Base-by-base conservation (phyloP, 164 flowering plant genomes). In the Warburgia ugandensis region DNA sequence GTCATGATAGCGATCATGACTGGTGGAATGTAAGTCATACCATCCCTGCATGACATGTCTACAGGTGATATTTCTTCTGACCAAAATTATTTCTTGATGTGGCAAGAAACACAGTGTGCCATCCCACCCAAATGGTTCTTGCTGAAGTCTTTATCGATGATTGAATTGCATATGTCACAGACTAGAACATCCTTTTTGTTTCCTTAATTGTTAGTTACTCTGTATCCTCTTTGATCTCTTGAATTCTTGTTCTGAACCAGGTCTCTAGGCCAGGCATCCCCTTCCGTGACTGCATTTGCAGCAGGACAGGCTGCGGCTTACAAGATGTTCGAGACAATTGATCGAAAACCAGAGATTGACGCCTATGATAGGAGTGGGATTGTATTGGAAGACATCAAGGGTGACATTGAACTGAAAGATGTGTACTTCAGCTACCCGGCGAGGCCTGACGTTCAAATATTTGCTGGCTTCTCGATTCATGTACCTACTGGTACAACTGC, bases 301-400 rank as follows among this genome's bases (percentile, higher is more conserved):
- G 69, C 79, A 38, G 94, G 89, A 6, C 74, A 73, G 55, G 89
- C 94, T 21, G 89, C 94, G 48, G 86, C 86, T 4, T 78, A 65
- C 61, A 80, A 82, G 60, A 80, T 85, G 86, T 80, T 85, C 47
- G 80, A 80, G 71, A 75, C 86, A 0, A 85, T 85, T 27, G 49
- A 68, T 31, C 33, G 89, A n/a, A 69, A 60, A 33, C 81, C 89
- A 3, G 38, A 27, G 44, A 85, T 82, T 10, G 86, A 85, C 63
- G 48, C 83, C 1, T 69, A 54, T 25, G 76, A 80, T 56, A 59
- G 40, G 0, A 63, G 52, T 32, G 89, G 86, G 33, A 45, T 54
- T 17, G 63, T 60, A 12, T 42, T 80, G 56, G 82, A 81, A 41
- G 80, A 84, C n/a, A 44, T 86, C 9, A 57, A 39, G 29, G 96